Evolutionary conservation across 2,329 filamentous ascomycete genomes (phyloP).

Genomic region (Aspergillus vadensis): DNA sequence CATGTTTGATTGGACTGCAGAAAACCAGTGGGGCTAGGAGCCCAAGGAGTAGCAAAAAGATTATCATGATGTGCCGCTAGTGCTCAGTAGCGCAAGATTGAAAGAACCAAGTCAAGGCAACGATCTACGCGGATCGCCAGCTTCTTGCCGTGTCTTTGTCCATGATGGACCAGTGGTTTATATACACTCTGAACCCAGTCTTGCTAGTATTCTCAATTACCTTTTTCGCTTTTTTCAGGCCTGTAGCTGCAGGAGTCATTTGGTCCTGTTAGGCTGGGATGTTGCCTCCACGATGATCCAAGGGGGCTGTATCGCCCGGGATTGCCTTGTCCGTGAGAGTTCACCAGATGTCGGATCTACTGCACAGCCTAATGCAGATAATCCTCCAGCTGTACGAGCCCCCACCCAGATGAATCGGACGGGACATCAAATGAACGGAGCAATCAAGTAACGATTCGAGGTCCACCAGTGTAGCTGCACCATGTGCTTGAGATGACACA

Average conservation of each 20-base stretch:
- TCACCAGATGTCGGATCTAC: slow-evolving; percentile 3
- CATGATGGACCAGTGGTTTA: neutral
- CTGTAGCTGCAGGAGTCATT: neutral
- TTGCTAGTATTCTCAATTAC: neutral
- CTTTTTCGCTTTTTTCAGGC: neutral
- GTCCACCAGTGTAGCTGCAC: neutral
- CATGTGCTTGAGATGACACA: neutral
- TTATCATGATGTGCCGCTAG: neutral
- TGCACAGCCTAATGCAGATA: slow-evolving; percentile 3
- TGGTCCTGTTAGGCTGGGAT: neutral
- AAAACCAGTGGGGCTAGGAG: neutral
- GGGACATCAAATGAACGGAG: neutral
- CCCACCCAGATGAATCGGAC: neutral
- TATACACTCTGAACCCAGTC: neutral
- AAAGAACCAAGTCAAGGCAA: neutral
- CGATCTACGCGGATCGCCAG: neutral
- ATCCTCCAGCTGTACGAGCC: slow-evolving; percentile 6
- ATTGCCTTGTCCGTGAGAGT: neutral
- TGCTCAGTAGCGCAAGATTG: neutral
- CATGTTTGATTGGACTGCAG: neutral
- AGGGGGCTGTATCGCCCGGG: neutral
- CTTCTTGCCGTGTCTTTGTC: neutral
- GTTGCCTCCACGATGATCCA: neutral
- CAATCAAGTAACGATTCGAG: neutral
- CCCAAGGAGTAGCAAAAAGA: slow-evolving; percentile 1